Conservation (phyloP, 2,329 filamentous ascomycete genomes). For the Scedosporium boydii region DNA sequence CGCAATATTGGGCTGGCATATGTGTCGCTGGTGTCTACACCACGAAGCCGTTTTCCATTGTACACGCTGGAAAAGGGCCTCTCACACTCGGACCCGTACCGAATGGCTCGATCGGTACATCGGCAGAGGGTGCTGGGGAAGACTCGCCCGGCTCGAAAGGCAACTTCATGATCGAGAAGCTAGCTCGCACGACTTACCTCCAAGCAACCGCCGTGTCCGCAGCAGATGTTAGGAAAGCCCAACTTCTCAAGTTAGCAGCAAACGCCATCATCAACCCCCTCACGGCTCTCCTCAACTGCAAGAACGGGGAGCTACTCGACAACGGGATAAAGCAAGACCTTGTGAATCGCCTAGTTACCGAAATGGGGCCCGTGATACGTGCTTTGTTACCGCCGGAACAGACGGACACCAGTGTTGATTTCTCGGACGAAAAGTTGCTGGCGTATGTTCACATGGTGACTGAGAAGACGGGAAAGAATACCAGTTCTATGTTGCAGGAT, state of each 20-base stretch:
- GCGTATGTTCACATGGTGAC: constrained; percentile 34
- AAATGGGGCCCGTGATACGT: constrained; percentile 53
- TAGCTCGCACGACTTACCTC: constrained; percentile 34
- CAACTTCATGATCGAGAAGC: constrained; percentile 29
- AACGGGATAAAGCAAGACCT: constrained; percentile 36
- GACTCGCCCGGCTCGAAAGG: constrained; percentile 7
- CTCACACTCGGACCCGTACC: constrained; percentile 37
- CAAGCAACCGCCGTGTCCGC: constrained; percentile 27
- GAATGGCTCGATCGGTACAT: constrained; percentile 13
- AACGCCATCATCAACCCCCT: constrained; percentile 78
- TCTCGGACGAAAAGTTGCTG: constrained; percentile 4
- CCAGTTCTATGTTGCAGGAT: constrained; percentile 55
- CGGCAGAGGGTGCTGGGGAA: too few species aligned
- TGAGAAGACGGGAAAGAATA: constrained; percentile 39
- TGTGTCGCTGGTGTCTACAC: constrained; percentile 13
- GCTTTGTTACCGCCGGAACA: background rate
- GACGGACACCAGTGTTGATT: background rate
- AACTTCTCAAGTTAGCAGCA: constrained; percentile 78
- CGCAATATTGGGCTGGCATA: constrained; percentile 2
- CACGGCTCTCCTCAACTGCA: constrained; percentile 66
- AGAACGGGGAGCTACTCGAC: constrained; percentile 68
- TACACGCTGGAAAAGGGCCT: constrained; percentile 41
- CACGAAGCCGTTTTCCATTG: constrained; percentile 34
- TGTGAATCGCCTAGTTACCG: constrained; percentile 61
- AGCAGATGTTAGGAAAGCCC: constrained; percentile 44